Percentiles rank a stretch among this genome's conserved stretches.
phyloP scores from a whole-genome alignment of 768 basidiomycete genomes.

The Coprinopsis strossmayeri region DNA sequence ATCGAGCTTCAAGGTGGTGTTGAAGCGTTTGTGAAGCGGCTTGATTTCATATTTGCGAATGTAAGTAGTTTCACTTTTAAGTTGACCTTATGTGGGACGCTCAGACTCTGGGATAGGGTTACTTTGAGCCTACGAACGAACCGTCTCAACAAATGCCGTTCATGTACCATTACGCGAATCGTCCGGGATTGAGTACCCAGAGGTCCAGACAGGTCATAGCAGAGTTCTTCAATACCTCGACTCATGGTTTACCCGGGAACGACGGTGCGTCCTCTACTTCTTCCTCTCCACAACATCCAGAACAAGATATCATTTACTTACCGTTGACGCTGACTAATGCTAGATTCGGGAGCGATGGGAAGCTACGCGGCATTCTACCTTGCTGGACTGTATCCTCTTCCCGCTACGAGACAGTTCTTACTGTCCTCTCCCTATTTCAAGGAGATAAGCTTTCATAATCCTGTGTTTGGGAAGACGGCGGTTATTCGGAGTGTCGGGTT shows the following conservation, averaged over 20 bases:
- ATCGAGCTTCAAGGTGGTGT: slow-evolving; percentile 56
- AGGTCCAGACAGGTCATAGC: slow-evolving; percentile 50
- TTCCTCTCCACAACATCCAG: slow-evolving; percentile 1
- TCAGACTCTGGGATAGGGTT: slow-evolving; percentile 35
- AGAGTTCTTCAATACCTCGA: slow-evolving; percentile 48
- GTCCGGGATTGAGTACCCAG: slow-evolving; percentile 52
- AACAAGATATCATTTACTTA: no score
- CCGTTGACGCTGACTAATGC: no score
- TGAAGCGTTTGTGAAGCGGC: slow-evolving; percentile 44
- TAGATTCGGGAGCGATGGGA: slow-evolving; percentile 54
- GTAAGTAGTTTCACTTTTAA: slow-evolving; percentile 18
- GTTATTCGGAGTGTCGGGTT: slow-evolving; percentile 46
- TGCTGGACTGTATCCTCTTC: slow-evolving; percentile 55
- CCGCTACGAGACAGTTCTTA: slow-evolving; percentile 52
- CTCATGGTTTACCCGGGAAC: slow-evolving; percentile 55
- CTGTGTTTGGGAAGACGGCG: slow-evolving; percentile 48
- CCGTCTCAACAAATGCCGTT: slow-evolving; percentile 64
- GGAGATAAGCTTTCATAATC: slow-evolving; percentile 55
- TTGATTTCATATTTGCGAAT: slow-evolving; percentile 54
- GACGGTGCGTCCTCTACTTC: slow-evolving; percentile 37
- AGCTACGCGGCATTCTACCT: slow-evolving; percentile 55
- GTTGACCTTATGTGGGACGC: no score
- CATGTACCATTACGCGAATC: slow-evolving; percentile 66
- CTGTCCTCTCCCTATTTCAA: slow-evolving; percentile 60
- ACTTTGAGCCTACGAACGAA: slow-evolving; percentile 59